These are phyloP conservation scores for Rosa chinensis DNA, from an alignment of 306 rosid species.

Conservation along the genomic window DNA sequence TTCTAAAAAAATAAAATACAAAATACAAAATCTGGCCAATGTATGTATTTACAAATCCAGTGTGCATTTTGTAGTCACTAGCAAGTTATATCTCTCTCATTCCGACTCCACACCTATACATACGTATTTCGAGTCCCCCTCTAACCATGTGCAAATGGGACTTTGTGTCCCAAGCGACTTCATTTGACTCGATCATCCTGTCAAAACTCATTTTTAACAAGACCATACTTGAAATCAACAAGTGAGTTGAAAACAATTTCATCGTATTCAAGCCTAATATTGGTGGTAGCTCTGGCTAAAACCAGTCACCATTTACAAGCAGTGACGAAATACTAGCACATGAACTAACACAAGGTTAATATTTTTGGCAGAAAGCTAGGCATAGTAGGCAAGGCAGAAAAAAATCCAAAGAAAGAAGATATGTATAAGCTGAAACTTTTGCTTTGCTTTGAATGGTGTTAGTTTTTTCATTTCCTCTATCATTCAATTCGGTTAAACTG, in stretches of 20 bases:
- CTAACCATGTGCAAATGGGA: not conserved
- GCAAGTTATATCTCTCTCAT: not conserved
- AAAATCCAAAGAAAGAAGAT: no score
- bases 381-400: no score
- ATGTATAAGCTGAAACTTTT: no score
- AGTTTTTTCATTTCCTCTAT: no score
- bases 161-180: conserved; percentile 44
- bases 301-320: conserved; percentile 58
- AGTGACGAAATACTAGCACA: conserved; percentile 62
- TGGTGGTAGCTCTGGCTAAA: conserved; percentile 48
- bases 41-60: no score
- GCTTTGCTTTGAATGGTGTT: no score
- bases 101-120: not conserved
- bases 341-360: conserved; percentile 30
- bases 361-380: no score
- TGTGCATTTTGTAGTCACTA: not conserved
- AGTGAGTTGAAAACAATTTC: conserved; percentile 28
- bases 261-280: conserved; percentile 54
- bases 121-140: not conserved
- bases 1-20: no score
- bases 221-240: conserved; percentile 74
- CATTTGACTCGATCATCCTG: conserved; percentile 22
- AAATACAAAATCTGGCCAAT: no score
- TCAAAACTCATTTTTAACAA: conserved; percentile 55
- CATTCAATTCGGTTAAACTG: no score